Percentiles rank a stretch among this genome's conserved stretches.
phyloP scores from a whole-genome alignment of 2,329 filamentous ascomycete genomes.

The Tolypocladium endophyticum region DNA sequence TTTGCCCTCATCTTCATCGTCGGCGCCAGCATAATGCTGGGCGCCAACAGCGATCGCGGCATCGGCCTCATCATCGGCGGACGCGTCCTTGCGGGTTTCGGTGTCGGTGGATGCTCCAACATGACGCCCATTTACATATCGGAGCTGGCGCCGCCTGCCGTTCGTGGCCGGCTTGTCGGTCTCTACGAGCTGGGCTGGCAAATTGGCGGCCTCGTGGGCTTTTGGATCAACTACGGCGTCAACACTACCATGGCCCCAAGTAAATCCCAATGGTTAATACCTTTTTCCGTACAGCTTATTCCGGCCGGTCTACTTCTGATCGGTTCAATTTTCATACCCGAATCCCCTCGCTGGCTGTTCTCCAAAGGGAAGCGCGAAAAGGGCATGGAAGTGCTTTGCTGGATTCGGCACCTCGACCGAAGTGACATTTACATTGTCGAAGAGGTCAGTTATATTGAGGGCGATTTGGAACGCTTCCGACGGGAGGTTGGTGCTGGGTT shows the following conservation, averaged over 20 bases:
- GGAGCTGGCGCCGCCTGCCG: conserved; percentile 9
- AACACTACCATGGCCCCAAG: conserved; percentile 34
- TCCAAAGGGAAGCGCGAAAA: conserved; percentile 48
- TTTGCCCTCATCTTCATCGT: conserved; percentile 9
- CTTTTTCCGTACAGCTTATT: conserved; percentile 57
- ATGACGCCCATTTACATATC: conserved; percentile 13
- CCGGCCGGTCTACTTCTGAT: conserved; percentile 52
- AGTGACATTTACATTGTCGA: conserved; percentile 59
- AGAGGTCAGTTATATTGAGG: conserved; percentile 61
- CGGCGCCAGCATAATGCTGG: conserved; percentile 20
- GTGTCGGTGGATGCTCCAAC: conserved; percentile 13
- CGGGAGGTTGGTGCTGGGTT: conserved; percentile 58
- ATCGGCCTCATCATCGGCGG: conserved; percentile 13
- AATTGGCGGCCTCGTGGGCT: conserved; percentile 10
- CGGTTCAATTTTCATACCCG: conserved; percentile 48
- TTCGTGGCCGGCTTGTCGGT: conserved; percentile 11
- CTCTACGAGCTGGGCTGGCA: conserved; percentile 12
- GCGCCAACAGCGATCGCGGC: conserved; percentile 32
- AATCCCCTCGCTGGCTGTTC: conserved; percentile 63
- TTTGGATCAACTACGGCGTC: conserved; percentile 44
- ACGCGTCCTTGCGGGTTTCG: conserved; percentile 11
- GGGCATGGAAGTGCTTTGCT: conserved; percentile 48
- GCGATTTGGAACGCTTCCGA: conserved; percentile 55
- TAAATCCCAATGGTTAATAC: conserved; percentile 51
- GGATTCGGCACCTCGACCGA: conserved; percentile 48